These are phyloP conservation scores for Suhomyces chickasaworum DNA, from an alignment of 1,139 yeast genomes.

Conservation along the genomic window DNA sequence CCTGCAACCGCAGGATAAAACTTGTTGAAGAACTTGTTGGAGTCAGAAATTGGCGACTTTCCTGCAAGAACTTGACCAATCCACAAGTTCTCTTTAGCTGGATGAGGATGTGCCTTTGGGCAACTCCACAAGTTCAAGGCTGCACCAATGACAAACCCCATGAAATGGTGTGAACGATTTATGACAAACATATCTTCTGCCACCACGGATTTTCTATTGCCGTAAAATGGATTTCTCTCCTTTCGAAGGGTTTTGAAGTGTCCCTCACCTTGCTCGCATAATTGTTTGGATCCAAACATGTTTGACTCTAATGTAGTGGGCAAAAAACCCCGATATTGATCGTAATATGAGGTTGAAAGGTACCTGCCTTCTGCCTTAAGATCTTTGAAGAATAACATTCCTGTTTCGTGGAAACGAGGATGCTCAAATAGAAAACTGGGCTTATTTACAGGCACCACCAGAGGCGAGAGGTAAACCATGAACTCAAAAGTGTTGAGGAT, in stretches of 20 bases:
- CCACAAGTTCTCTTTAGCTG: conserved; percentile 18
- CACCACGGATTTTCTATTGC: conserved; percentile 4
- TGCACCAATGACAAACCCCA: conserved; percentile 13
- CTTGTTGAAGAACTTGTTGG: neutral
- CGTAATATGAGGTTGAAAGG: conserved; percentile 2
- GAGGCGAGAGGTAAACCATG: conserved; percentile 24
- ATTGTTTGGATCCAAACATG: neutral
- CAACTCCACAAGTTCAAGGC: conserved; percentile 14
- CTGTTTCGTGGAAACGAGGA: conserved; percentile 17
- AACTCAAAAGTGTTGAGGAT: conserved; percentile 26
- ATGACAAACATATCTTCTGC: conserved; percentile 14
- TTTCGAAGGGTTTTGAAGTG: neutral
- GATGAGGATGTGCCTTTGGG: conserved; percentile 3
- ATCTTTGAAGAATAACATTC: conserved; percentile 25
- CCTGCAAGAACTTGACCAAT: conserved; percentile 17
- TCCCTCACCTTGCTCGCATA: neutral
- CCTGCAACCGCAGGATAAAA: conserved; percentile 1
- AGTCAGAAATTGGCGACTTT: neutral
- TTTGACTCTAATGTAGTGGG: neutral
- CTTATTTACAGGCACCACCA: conserved; percentile 21
- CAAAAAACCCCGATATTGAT: neutral
- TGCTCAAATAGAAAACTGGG: conserved; percentile 20
- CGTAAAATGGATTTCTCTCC: conserved; percentile 7
- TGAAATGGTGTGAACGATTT: conserved; percentile 13
- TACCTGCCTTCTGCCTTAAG: conserved; percentile 7